Conservation (phyloP, 169 alveolate species). For the Plasmodium coatneyi region DNA sequence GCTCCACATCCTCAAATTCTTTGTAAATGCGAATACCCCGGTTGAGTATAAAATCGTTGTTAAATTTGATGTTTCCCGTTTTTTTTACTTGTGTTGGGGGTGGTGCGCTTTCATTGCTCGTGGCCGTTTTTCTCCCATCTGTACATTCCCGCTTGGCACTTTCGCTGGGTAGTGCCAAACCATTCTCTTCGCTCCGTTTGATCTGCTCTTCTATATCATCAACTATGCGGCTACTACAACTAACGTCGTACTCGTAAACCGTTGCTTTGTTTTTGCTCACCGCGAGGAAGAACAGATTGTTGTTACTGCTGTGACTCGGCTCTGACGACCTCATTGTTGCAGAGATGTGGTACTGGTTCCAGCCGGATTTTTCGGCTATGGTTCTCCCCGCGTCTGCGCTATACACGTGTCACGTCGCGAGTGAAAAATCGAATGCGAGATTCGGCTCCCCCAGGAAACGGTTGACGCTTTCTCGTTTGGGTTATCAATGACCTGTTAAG, state of each 20-base stretch:
- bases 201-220: slow-evolving; percentile 50
- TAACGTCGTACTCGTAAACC: slow-evolving; percentile 35
- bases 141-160: background rate
- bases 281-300: slow-evolving; percentile 37
- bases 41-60: slow-evolving; percentile 49
- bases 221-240: slow-evolving; percentile 23
- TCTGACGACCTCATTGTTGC: background rate
- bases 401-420: too few species aligned
- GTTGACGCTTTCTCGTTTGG: too few species aligned
- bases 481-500: too few species aligned
- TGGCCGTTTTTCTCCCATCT: background rate
- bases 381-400: too few species aligned
- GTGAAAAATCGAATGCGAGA: too few species aligned
- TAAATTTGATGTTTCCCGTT: slow-evolving; percentile 19
- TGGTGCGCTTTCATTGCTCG: background rate
- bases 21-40: slow-evolving; percentile 40
- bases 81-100: background rate
- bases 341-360: background rate
- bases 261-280: slow-evolving; percentile 58
- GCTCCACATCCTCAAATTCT: slow-evolving; percentile 49
- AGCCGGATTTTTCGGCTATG: too few species aligned
- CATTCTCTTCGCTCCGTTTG: slow-evolving; percentile 1
- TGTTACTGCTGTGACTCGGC: background rate
- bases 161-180: background rate
- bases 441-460: too few species aligned